Evolutionary conservation across 2,329 filamentous ascomycete species (phyloP).

Genomic region (Fusarium papillatum): DNA sequence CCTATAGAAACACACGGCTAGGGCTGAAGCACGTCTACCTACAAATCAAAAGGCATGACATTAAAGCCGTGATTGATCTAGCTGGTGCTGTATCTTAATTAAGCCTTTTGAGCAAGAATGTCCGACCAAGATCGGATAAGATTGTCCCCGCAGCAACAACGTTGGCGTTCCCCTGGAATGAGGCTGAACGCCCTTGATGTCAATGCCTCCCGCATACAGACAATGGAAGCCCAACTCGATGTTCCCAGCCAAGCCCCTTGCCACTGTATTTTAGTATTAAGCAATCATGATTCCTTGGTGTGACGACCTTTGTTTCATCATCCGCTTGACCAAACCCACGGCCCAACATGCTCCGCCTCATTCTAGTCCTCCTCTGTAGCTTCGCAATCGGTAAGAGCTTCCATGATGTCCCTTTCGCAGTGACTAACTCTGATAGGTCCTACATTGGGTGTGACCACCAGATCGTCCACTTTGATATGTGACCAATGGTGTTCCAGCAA

Average conservation of each 20-base stretch:
- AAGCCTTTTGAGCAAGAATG: not conserved
- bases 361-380: not conserved
- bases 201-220: not conserved
- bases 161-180: not conserved
- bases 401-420: not conserved
- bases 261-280: not conserved
- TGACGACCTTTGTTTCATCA: not conserved
- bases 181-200: not conserved
- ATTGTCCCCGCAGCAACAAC: not conserved
- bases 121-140: not conserved
- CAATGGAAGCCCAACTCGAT: not conserved
- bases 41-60: not conserved
- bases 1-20: not conserved
- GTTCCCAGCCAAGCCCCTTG: not conserved
- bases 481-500: not conserved
- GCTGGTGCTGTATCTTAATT: not conserved
- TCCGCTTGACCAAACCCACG: not conserved
- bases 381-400: not conserved
- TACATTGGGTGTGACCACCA: not conserved
- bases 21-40: not conserved
- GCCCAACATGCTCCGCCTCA: not conserved
- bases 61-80: not conserved
- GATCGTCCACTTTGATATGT: not conserved
- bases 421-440: not conserved
- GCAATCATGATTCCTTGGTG: not conserved